Evolutionary conservation across 352 stramenopile genomes (phyloP), one percentile per base, ranked within the genome.

Genomic region (Globisporangium nodosum): DNA sequence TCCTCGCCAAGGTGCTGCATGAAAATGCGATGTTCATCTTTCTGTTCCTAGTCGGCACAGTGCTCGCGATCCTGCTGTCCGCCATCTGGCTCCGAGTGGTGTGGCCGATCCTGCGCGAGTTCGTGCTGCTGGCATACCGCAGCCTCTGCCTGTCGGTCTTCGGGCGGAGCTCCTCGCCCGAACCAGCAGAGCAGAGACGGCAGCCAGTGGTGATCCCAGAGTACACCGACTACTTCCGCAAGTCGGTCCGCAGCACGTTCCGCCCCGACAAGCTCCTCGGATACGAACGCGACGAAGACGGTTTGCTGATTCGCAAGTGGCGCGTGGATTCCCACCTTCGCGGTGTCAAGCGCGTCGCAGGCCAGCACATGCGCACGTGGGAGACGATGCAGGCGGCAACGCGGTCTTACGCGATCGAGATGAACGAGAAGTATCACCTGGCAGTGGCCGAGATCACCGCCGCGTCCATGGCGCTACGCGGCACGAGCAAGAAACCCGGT

Each of bases 1-100:
- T 91, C 47, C 61, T 92, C 8, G 71, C 87, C 42, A 92, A 91
- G 60, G 63, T 94, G 31, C 61, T 91, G 9, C 80, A 73, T 20
- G 67, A 76, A 8, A 89, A 92, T 66, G 76, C 79, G 16, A 86
- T 91, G 78, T 54, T 87, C 31, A 74, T 91, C 48, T 86, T 90
- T 21, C 40, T 92, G 1, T 68, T 89, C 21, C 83, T 88, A 13
- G 58, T 76, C 16, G 18, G 20, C 20, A 48, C 40, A 12, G 33
- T 58, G 39, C 24, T 78, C 20, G 56, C 79, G 8, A 39, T 91
- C 5, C 47, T 78, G 0, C 49, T 94, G 5, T 88, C 83, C 45
- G 69, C 74, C 0, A 56, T 94, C 3, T 81, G 74, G 65, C 52
- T 64, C 0, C 69, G 69, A 3, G 58, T 93, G 20, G 35, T 91